These are phyloP conservation scores for Chamaecrista fasciculata DNA, from an alignment of 306 rosid genomes.

Conservation along the genomic window DNA sequence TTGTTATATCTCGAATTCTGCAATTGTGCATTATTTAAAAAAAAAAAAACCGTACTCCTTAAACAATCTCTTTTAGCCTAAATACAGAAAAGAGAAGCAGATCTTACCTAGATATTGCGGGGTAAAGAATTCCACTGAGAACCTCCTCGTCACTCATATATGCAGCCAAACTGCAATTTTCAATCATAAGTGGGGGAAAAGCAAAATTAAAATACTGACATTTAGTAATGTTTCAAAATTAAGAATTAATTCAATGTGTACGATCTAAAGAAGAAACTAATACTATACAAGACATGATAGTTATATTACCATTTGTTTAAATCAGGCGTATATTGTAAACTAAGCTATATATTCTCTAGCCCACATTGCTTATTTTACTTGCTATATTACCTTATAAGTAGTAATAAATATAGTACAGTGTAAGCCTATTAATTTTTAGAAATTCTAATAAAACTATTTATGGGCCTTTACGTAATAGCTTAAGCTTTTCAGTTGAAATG, in stretches of 20 bases:
- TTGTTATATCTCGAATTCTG: slow-evolving; percentile 95
- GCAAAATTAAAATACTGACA: not conserved
- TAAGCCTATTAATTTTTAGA: not conserved
- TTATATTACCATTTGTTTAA: not conserved
- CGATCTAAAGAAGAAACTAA: slow-evolving; percentile 7
- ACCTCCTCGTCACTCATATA: slow-evolving; percentile 97
- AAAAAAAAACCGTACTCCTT: slow-evolving; percentile 26
- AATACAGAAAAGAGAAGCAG: not conserved
- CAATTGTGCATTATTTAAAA: slow-evolving; percentile 33
- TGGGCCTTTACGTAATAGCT: not conserved
- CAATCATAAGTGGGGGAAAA: slow-evolving; percentile 25
- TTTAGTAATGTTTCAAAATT: slow-evolving; percentile 17
- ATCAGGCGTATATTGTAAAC: not conserved
- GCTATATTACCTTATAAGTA: not conserved
- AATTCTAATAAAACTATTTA: not conserved
- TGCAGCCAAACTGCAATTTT: slow-evolving; percentile 78
- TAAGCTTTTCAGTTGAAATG: too few relatives aligned
- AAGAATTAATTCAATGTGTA: slow-evolving; percentile 7
- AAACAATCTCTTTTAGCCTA: slow-evolving; percentile 15
- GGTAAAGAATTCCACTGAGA: slow-evolving; percentile 74
- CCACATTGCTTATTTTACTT: not conserved
- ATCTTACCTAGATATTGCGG: slow-evolving; percentile 80
- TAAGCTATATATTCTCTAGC: not conserved
- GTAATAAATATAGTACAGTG: not conserved
- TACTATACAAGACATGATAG: not conserved